A percentile compares a stretch with the other conserved stretches of the same genome.
Conservation (phyloP, 2,329 filamentous ascomycete genomes). For the Lasiodiplodia theobromae region DNA sequence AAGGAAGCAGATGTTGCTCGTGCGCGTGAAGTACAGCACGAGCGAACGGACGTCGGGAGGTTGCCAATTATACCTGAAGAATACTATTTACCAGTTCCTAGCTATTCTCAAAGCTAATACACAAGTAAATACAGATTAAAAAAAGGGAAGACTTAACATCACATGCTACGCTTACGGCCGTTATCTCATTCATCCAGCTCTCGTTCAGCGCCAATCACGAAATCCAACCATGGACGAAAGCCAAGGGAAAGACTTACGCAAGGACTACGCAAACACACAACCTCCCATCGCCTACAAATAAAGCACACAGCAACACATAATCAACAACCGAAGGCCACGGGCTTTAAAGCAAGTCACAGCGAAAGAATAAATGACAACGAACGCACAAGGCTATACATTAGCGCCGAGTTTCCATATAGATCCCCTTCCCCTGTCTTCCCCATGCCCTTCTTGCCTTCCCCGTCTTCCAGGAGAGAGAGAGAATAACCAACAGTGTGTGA, state of each 20-base stretch:
- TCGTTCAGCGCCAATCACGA: not conserved
- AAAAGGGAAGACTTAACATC: too few relatives aligned
- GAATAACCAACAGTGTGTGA: not conserved
- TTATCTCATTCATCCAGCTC: too few relatives aligned
- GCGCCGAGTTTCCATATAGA: slow-evolving; percentile 9
- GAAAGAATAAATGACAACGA: not conserved
- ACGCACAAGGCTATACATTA: slow-evolving; percentile 18
- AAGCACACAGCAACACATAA: not conserved
- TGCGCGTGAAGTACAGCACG: too few relatives aligned
- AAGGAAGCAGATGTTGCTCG: too few relatives aligned
- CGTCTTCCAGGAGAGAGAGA: slow-evolving; percentile 1
- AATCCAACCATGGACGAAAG: not conserved
- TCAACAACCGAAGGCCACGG: not conserved
- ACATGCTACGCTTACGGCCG: too few relatives aligned
- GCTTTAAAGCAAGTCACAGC: not conserved
- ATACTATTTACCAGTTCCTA: too few relatives aligned
- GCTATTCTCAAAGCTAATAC: too few relatives aligned
- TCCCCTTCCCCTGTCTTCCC: not conserved
- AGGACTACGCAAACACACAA: not conserved
- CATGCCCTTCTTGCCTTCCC: not conserved
- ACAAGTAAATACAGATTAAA: too few relatives aligned
- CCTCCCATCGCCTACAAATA: not conserved
- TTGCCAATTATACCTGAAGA: too few relatives aligned
- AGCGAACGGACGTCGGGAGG: too few relatives aligned
- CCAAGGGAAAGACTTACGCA: not conserved